Percentiles rank a stretch among this genome's conserved stretches.
Conservation (phyloP, 1,284 basidiomycete species). For the Cryptococcus sp. region DNA sequence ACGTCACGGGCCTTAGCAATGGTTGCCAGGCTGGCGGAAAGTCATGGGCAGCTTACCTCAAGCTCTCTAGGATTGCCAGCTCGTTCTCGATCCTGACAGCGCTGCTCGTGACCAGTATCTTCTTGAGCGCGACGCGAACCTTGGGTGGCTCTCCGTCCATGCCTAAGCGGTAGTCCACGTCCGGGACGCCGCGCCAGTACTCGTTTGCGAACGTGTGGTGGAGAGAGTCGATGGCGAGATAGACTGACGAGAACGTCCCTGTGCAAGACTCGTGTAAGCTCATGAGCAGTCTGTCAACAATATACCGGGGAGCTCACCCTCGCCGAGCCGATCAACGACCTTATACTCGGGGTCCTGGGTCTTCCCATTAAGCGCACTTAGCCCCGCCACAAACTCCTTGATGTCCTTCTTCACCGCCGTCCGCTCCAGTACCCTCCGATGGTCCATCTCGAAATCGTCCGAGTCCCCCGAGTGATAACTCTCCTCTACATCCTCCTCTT, state of each 20-base stretch:
- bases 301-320: constrained; percentile 52
- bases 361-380: constrained; percentile 59
- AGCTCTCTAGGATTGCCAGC: constrained; percentile 82
- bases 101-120: constrained; percentile 94
- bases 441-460: constrained; percentile 46
- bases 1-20: constrained; percentile 36
- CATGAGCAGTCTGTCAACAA: not conserved
- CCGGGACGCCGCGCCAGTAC: constrained; percentile 62
- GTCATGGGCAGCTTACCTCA: constrained; percentile 43
- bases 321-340: constrained; percentile 86
- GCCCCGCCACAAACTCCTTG: constrained; percentile 52
- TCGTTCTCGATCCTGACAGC: constrained; percentile 93
- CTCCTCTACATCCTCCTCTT: constrained; percentile 9
- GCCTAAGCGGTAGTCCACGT: not conserved
- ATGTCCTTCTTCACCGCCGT: constrained; percentile 76
- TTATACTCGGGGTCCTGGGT: constrained; percentile 58
- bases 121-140: constrained; percentile 87
- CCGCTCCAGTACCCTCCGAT: constrained; percentile 61
- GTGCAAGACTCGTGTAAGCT: constrained; percentile 1
- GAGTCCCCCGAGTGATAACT: constrained; percentile 48
- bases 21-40: not conserved
- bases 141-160: not conserved
- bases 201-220: constrained; percentile 75
- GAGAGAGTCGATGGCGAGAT: constrained; percentile 85
- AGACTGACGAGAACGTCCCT: constrained; percentile 98